These are phyloP conservation scores for Entophlyctis helioformis DNA, from an alignment of 192 early-diverging fungal species.

Conservation along the genomic window DNA sequence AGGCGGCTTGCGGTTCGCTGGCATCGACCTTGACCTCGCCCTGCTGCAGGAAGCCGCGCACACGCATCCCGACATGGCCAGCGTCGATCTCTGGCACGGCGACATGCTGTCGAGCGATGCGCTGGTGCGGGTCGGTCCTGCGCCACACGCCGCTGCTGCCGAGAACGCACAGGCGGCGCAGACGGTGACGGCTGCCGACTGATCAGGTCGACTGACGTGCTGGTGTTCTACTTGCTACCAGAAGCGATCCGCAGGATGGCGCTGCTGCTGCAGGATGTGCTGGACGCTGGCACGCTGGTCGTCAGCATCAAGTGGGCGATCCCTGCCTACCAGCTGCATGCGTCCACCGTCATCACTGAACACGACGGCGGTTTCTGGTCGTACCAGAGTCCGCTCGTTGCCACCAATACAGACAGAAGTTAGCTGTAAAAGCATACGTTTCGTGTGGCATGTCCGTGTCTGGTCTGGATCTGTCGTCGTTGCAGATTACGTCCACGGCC, in stretches of 20 bases:
- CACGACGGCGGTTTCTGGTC: neutral
- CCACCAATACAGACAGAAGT: too few relatives aligned
- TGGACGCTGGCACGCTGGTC: neutral
- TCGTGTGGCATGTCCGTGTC: too few relatives aligned
- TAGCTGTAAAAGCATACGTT: too few relatives aligned
- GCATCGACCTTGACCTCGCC: neutral
- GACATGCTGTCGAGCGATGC: neutral
- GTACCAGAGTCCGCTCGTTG: too few relatives aligned
- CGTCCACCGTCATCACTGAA: neutral
- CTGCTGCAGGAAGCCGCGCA: neutral
- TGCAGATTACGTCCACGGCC: too few relatives aligned
- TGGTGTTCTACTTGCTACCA: neutral
- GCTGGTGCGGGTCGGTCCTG: neutral
- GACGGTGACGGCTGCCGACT: neutral
- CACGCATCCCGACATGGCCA: too few relatives aligned
- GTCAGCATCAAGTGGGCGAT: slow-evolving; percentile 1
- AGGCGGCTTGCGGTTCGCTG: neutral
- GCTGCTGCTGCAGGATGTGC: neutral
- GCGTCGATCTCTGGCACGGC: too few relatives aligned
- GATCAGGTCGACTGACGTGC: neutral
- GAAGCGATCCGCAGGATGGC: neutral
- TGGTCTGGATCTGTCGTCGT: too few relatives aligned
- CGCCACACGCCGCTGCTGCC: neutral
- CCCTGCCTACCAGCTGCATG: neutral
- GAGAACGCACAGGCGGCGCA: neutral